Evolutionary conservation across 2,329 filamentous ascomycete species (phyloP).

Genomic region (Arthrobotrys pseudoclavata): DNA sequence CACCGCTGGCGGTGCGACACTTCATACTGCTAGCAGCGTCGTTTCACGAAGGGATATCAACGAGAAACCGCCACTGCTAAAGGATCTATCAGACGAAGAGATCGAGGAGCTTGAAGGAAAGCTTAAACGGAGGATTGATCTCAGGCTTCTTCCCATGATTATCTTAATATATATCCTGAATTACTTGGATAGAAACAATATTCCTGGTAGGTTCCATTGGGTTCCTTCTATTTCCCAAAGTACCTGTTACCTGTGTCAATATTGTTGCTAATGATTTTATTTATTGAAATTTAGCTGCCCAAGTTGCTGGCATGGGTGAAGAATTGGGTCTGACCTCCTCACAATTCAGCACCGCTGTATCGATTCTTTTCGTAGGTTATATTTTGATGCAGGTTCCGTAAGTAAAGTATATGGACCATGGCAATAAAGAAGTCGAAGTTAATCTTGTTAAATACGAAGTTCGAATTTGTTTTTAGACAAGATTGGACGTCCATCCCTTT

Average conservation of each 20-base stretch:
- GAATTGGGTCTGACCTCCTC: constrained; percentile 68
- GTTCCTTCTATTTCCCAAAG: not conserved
- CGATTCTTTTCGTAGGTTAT: constrained; percentile 67
- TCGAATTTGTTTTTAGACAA: constrained; percentile 71
- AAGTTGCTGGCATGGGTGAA: constrained; percentile 70
- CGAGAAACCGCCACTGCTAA: constrained; percentile 65
- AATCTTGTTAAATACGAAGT: constrained; percentile 37
- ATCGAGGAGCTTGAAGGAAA: constrained; percentile 71
- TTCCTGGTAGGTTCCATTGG: constrained; percentile 65
- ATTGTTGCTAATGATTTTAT: not conserved
- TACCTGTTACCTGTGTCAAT: not conserved
- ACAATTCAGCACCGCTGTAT: constrained; percentile 68
- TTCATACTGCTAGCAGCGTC: constrained; percentile 30
- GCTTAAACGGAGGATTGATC: constrained; percentile 79
- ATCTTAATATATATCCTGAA: constrained; percentile 84
- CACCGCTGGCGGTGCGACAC: constrained; percentile 11
- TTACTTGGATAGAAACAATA: constrained; percentile 76
- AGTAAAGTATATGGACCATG: not conserved
- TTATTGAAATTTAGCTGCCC: constrained; percentile 65
- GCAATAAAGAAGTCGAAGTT: not conserved
- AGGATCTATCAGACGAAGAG: constrained; percentile 70
- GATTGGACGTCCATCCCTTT: constrained; percentile 69
- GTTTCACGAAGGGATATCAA: constrained; percentile 25
- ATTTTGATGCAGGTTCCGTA: constrained; percentile 65
- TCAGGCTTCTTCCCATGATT: constrained; percentile 76